Base-by-base conservation (phyloP, 2,329 filamentous ascomycete genomes). In the Scedosporium apiospermum region DNA sequence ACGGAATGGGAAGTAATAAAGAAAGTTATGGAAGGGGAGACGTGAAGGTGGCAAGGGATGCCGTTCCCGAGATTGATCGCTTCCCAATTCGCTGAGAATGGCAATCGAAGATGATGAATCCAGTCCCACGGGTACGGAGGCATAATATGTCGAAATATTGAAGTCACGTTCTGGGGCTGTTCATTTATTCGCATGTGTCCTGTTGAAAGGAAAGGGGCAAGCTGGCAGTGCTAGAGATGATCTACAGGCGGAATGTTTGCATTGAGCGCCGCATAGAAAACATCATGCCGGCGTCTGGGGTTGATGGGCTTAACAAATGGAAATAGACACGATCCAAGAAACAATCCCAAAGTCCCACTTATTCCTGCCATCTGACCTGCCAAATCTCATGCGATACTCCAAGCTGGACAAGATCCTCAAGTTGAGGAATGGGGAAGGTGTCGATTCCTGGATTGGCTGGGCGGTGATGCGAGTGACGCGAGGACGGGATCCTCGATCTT, bases 261-360 rank as follows among this genome's bases (percentile, higher is more conserved):
- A 61, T 61, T 61, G 58, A 61, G 18, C 26, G 44, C 58, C 21
- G 42, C 23, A 61, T 53, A 44, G 58, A 26, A 42, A 18, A 61
- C 30, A 53, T 51, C 49, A 61, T 61, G 58, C 58, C 58, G 44
- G 42, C 16, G 21, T 34, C 49, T 53, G 21, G 21, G 14, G 49
- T 53, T 53, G 21, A 53, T 53, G 44, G 44, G 14, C 16, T 9
- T 2, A 2, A 7, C 21, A 53, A 27, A 26, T 53, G 18, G 49
- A 26, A 53, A 26, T n/a, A n/a, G 14, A 16, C 18, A 49, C 42
- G 18, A 30, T 26, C 23, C 58, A 23, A 41, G 21, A 14, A 27
- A 6, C 5, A 21, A 9, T 26, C n/a, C 44, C 10, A 46, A 34
- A 7, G 30, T 21, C 44, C 44, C 44, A 21, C 44, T 46, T 46